Conservation (phyloP, 805 yeast species). For the Candida takata region DNA sequence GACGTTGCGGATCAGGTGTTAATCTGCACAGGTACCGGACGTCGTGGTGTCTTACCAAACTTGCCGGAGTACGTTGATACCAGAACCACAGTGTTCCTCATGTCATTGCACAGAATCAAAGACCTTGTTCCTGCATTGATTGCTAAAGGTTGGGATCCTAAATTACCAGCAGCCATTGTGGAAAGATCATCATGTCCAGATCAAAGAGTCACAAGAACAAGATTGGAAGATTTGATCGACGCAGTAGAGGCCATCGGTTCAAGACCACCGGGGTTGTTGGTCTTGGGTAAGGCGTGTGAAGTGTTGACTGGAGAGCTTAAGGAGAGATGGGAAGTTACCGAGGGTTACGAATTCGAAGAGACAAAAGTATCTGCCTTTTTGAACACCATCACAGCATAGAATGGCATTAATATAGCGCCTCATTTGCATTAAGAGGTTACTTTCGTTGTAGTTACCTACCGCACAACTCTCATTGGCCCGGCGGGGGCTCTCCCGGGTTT, state of each 20-base stretch:
- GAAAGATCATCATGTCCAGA: slow-evolving; percentile 94
- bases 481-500: too few species aligned
- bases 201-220: slow-evolving; percentile 77
- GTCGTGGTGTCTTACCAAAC: slow-evolving; percentile 73
- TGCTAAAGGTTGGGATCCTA: slow-evolving; percentile 56
- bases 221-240: slow-evolving; percentile 54
- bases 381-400: slow-evolving; percentile 1
- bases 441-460: too few species aligned
- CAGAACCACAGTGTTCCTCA: slow-evolving; percentile 80
- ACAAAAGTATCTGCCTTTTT: slow-evolving; percentile 1
- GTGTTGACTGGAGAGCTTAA: slow-evolving; percentile 27
- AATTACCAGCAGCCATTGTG: slow-evolving; percentile 74
- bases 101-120: slow-evolving; percentile 75
- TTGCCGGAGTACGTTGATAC: slow-evolving; percentile 66
- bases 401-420: too few species aligned
- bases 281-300: slow-evolving; percentile 74
- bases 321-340: slow-evolving; percentile 27
- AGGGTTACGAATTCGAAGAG: slow-evolving; percentile 26
- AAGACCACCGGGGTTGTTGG: slow-evolving; percentile 87
- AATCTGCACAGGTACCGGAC: slow-evolving; percentile 91
- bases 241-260: slow-evolving; percentile 76
- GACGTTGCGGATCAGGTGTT: slow-evolving; percentile 89
- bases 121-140: slow-evolving; percentile 46
- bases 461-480: too few species aligned
- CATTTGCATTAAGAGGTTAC: too few species aligned